Evolutionary conservation across 768 basidiomycete genomes (phyloP).

Genomic region (Crucibulum laeve): DNA sequence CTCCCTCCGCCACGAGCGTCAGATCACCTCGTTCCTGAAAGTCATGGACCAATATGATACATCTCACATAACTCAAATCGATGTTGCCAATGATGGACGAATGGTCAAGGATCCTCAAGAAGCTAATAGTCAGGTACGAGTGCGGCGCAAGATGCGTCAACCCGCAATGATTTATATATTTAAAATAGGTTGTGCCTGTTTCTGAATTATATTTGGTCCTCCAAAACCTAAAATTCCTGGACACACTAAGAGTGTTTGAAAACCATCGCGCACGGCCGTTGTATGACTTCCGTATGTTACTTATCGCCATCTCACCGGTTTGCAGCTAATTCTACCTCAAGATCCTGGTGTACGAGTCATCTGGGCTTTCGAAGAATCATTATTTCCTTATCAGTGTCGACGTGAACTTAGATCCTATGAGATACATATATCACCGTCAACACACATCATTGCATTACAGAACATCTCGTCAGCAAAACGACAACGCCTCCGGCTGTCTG

Average conservation of each 20-base stretch:
- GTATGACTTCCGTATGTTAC: conserved; percentile 1
- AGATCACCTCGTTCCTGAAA: conserved; percentile 23
- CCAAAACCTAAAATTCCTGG: conserved; percentile 1
- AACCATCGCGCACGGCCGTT: conserved; percentile 2
- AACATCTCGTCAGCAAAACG: conserved; percentile 17
- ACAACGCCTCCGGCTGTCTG: conserved; percentile 28
- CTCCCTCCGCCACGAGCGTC: conserved; percentile 31
- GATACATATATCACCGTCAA: conserved; percentile 24
- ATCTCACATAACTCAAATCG: conserved; percentile 23
- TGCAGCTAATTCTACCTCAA: not conserved
- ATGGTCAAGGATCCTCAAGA: conserved; percentile 8
- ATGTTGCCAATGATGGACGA: conserved; percentile 36
- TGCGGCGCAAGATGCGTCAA: not conserved
- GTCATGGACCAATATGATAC: conserved; percentile 13
- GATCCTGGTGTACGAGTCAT: conserved; percentile 2
- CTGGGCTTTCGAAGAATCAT: conserved; percentile 5
- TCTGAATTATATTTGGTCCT: conserved; percentile 6
- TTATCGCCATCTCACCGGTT: not conserved
- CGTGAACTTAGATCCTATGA: conserved; percentile 22
- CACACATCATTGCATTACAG: conserved; percentile 22
- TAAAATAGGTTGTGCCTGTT: not conserved
- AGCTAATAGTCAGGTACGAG: not conserved
- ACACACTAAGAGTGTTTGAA: conserved; percentile 4
- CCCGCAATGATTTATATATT: not conserved
- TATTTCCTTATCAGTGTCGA: conserved; percentile 3